These are phyloP conservation scores for Fusarium torreyae DNA, from an alignment of 2,329 filamentous ascomycete species.

Conservation along the genomic window DNA sequence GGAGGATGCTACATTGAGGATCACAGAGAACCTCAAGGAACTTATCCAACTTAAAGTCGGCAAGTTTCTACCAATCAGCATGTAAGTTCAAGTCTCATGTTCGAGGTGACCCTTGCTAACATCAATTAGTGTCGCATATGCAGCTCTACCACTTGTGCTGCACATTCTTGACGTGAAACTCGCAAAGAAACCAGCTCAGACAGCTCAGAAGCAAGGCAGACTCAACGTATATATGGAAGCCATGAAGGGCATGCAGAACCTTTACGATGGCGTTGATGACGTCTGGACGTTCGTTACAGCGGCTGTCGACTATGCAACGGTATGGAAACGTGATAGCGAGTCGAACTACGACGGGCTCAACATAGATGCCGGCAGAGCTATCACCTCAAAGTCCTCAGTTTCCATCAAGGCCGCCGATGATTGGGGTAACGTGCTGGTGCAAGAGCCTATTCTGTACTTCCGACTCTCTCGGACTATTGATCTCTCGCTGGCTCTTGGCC, in stretches of 20 bases:
- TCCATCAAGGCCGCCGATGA: conserved; percentile 2
- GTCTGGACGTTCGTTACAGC: conserved; percentile 28
- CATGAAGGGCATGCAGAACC: conserved; percentile 23
- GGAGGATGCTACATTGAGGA: conserved; percentile 14
- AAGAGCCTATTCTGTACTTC: conserved; percentile 25
- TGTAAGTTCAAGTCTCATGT: conserved; percentile 9
- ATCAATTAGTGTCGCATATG: conserved; percentile 20
- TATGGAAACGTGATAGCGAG: background rate
- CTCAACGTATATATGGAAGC: conserved; percentile 28
- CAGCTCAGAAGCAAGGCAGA: conserved; percentile 31
- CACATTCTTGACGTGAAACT: conserved; percentile 34
- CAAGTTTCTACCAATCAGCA: conserved; percentile 32
- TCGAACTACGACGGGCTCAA: background rate
- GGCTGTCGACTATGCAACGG: conserved; percentile 17
- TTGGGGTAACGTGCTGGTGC: conserved; percentile 28
- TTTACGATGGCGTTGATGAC: conserved; percentile 34
- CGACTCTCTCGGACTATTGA: conserved; percentile 28
- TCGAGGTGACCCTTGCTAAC: no score
- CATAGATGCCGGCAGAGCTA: background rate
- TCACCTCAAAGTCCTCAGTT: background rate
- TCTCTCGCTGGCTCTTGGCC: conserved; percentile 20
- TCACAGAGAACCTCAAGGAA: conserved; percentile 32
- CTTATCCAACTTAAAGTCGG: conserved; percentile 26
- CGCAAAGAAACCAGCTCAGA: conserved; percentile 25
- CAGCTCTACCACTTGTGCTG: conserved; percentile 28